Evolutionary conservation across 2,329 filamentous ascomycete species (phyloP).

Genomic region (Paracoccidioides brasiliensis): DNA sequence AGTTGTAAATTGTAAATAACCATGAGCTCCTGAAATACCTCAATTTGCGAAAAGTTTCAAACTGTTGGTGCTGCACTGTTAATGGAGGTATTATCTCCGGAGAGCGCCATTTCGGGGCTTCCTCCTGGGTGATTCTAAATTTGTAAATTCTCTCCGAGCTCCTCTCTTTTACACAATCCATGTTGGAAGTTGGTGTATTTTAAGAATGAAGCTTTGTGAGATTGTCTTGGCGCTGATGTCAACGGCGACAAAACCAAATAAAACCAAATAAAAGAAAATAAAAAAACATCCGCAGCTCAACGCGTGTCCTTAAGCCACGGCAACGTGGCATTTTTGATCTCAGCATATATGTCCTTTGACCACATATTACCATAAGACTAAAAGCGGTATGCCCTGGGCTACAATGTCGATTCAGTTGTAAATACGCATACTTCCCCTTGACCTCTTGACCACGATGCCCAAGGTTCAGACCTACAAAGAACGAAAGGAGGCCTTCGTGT

Average conservation of each 20-base stretch:
- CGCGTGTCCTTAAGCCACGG: not conserved
- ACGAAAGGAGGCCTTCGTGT: slow-evolving; percentile 90
- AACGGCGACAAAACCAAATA: not conserved
- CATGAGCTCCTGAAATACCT: too few species aligned
- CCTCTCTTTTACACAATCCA: too few species aligned
- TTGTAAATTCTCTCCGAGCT: too few species aligned
- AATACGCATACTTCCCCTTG: slow-evolving; percentile 12
- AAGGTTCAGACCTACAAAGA: slow-evolving; percentile 59
- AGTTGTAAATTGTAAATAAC: too few species aligned
- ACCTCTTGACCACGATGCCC: not conserved
- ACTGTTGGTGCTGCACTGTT: too few species aligned
- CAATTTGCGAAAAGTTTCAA: too few species aligned
- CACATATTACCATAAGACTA: not conserved
- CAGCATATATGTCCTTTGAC: not conserved
- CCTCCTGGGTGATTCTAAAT: too few species aligned
- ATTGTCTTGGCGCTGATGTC: not conserved
- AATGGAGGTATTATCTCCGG: too few species aligned
- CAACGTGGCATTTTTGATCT: slow-evolving; percentile 1
- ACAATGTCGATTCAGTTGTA: not conserved
- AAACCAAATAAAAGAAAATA: not conserved
- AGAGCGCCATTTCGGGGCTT: too few species aligned
- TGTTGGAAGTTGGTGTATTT: too few species aligned
- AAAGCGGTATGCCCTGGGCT: not conserved
- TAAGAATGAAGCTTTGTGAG: not conserved
- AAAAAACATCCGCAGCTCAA: not conserved